Evolutionary conservation across 1,139 yeast genomes (phyloP).

Genomic region (Geotrichum reessii): DNA sequence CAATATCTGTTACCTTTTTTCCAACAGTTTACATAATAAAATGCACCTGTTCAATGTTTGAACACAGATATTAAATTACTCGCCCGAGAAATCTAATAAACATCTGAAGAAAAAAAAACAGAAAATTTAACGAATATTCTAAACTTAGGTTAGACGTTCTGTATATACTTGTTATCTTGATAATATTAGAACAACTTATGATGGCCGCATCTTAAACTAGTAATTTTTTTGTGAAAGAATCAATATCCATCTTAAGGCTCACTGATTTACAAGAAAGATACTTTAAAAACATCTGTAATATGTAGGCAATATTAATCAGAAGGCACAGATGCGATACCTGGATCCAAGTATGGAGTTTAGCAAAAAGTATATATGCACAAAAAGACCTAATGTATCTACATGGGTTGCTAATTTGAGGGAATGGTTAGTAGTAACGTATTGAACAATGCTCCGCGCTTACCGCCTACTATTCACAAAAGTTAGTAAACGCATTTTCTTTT

Average conservation of each 20-base stretch:
- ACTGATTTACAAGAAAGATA: not conserved
- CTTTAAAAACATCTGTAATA: not conserved
- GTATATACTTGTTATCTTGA: no score
- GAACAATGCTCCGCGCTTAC: not conserved
- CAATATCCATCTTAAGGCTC: not conserved
- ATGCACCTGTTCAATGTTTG: no score
- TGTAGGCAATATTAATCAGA: not conserved
- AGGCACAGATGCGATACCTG: not conserved
- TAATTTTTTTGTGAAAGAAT: not conserved
- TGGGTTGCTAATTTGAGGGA: not conserved
- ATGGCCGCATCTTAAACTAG: not conserved
- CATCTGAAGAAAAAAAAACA: no score
- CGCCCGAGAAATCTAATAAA: no score
- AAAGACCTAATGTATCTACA: not conserved
- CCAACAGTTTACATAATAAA: no score
- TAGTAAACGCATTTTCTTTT: not conserved
- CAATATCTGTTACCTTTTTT: no score
- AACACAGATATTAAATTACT: no score
- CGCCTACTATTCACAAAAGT: not conserved
- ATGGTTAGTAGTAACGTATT: not conserved
- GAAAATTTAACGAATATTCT: no score
- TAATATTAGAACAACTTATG: not conserved
- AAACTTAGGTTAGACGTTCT: no score
- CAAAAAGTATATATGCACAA: not conserved
- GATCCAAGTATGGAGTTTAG: not conserved